phyloP scores from a whole-genome alignment of 2,329 filamentous ascomycete species.

The Metarhizium robertsii region DNA sequence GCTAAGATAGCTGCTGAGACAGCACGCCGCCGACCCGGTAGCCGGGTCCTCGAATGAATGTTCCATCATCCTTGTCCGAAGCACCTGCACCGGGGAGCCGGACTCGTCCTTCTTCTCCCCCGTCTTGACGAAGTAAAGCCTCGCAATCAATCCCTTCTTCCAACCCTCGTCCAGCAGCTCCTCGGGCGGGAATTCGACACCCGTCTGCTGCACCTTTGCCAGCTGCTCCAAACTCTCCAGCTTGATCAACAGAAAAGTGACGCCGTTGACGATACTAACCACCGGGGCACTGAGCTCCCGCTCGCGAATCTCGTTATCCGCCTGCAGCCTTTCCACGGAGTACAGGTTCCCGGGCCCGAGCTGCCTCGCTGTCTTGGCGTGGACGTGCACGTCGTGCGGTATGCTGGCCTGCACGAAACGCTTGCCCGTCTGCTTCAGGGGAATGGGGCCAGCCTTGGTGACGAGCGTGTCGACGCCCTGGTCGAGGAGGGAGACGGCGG shows the following conservation, averaged over 20 bases:
- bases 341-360: conserved; percentile 11
- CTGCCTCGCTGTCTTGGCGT: conserved; percentile 32
- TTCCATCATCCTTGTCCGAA: conserved; percentile 55
- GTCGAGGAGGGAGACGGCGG: conserved; percentile 37
- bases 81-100: conserved; percentile 16
- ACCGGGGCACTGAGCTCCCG: conserved; percentile 35
- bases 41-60: conserved; percentile 46
- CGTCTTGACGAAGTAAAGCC: conserved; percentile 50
- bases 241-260: conserved; percentile 61
- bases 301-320: conserved; percentile 18
- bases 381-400: conserved; percentile 57
- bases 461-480: conserved; percentile 32
- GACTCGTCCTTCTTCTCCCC: conserved; percentile 17
- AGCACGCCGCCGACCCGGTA: conserved; percentile 53
- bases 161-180: conserved; percentile 45
- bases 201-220: conserved; percentile 24
- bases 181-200: conserved; percentile 21
- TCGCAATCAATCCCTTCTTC: conserved; percentile 40
- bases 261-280: conserved; percentile 61
- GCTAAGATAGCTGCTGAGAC: conserved; percentile 45
- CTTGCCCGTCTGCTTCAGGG: conserved; percentile 27
- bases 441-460: conserved; percentile 49
- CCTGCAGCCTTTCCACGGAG: conserved; percentile 17
- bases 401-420: conserved; percentile 51
- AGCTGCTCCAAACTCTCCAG: conserved; percentile 53